These are phyloP conservation scores for Cryptosporidium meleagridis DNA, from an alignment of 169 alveolate species.

Conservation along the genomic window DNA sequence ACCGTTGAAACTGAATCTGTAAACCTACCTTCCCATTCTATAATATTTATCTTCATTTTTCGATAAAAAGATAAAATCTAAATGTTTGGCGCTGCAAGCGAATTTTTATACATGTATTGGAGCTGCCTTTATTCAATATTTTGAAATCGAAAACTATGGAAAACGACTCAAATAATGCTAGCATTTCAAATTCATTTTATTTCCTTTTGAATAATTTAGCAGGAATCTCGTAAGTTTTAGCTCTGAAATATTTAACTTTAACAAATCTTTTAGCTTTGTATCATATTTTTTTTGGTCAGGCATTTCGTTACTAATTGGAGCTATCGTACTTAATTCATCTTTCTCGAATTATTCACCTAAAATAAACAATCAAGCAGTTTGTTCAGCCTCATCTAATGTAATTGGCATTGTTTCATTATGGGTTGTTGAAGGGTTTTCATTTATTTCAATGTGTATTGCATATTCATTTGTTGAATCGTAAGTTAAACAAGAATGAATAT, in stretches of 20 bases:
- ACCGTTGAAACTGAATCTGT: neutral
- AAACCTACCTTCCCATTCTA: constrained; percentile 51
- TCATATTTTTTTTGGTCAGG: constrained; percentile 81
- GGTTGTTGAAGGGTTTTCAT: constrained; percentile 76
- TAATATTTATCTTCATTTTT: constrained; percentile 18
- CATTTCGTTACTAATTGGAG: constrained; percentile 73
- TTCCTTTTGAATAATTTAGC: constrained; percentile 45
- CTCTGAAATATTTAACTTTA: neutral
- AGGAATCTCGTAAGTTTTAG: constrained; percentile 63
- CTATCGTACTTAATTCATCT: constrained; percentile 72
- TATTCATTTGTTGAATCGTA: constrained; percentile 72
- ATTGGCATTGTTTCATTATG: constrained; percentile 71
- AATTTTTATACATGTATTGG: constrained; percentile 8
- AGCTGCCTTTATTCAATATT: neutral
- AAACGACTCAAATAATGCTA: constrained; percentile 6
- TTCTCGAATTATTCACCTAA: constrained; percentile 75
- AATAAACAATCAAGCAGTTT: constrained; percentile 72
- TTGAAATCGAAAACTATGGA: neutral
- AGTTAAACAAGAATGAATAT: neutral
- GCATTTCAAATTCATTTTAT: constrained; percentile 32
- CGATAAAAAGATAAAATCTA: neutral
- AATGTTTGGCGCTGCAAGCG: neutral
- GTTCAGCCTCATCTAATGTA: constrained; percentile 75
- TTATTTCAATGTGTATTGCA: constrained; percentile 62
- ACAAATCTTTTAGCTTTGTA: constrained; percentile 48